Conservation (phyloP, 148 eudicot species). For the Bassia scoparia region DNA sequence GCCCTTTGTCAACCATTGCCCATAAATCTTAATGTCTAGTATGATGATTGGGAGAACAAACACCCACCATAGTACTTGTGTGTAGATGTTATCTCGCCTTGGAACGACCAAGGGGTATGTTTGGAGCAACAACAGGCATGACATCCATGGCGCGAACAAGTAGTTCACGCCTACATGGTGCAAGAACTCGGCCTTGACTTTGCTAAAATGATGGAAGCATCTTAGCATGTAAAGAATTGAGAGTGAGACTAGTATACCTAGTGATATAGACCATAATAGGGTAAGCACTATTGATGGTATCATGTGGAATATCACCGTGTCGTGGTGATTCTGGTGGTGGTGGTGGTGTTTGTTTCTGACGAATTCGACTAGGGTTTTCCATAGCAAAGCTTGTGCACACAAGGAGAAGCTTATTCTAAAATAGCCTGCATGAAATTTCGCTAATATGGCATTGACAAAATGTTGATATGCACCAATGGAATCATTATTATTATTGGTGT, state of each 20-base stretch:
- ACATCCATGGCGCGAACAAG: constrained; percentile 68
- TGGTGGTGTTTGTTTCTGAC: constrained; percentile 12
- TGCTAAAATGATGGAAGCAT: constrained; percentile 28
- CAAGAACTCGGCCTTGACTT: constrained; percentile 47
- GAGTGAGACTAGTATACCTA: constrained; percentile 21
- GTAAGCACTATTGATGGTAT: constrained; percentile 31
- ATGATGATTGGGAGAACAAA: constrained; percentile 39
- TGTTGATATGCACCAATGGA: background rate
- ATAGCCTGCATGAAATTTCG: constrained; percentile 48
- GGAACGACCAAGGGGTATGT: constrained; percentile 36
- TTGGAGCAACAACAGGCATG: constrained; percentile 55
- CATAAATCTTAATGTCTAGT: constrained; percentile 59
- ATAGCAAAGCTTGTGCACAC: constrained; percentile 41
- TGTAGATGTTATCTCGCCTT: background rate
- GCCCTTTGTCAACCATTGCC: constrained; percentile 54
- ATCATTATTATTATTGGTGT: background rate
- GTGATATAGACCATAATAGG: constrained; percentile 42
- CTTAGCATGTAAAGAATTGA: constrained; percentile 34
- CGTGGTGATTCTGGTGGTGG: background rate
- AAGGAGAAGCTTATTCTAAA: constrained; percentile 50
- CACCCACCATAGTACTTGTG: constrained; percentile 30
- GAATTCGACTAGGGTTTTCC: constrained; percentile 41
- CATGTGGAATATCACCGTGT: background rate
- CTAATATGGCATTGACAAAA: constrained; percentile 11
- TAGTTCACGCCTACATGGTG: constrained; percentile 70